Conservation (phyloP, 208 protist genomes). For the Trichomonas gallinae region DNA sequence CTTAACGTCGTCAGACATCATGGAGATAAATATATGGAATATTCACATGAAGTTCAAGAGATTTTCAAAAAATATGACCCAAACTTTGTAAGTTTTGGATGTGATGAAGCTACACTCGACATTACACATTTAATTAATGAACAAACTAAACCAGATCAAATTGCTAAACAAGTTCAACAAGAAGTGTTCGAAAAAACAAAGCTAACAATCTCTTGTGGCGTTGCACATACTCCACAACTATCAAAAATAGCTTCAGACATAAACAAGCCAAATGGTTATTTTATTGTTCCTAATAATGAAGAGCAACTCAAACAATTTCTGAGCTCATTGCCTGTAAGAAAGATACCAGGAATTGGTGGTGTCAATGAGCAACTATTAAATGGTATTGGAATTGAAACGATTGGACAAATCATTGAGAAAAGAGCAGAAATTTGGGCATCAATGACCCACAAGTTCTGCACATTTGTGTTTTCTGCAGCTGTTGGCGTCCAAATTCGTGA, state of each 20-base stretch:
- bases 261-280: slow-evolving; percentile 23
- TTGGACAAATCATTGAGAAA: background rate
- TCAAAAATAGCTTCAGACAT: slow-evolving; percentile 4
- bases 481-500: background rate
- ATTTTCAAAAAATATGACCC: background rate
- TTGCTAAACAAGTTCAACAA: background rate
- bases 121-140: background rate
- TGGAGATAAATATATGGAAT: background rate
- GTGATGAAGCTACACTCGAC: slow-evolving; percentile 9
- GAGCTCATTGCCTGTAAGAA: background rate
- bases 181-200: background rate
- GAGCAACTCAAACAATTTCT: background rate
- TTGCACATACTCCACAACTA: background rate
- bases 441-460: background rate
- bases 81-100: background rate
- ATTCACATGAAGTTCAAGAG: background rate
- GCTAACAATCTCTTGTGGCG: background rate
- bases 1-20: background rate
- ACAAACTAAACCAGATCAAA: background rate
- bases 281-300: background rate
- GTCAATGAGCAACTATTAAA: background rate
- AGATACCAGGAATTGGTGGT: slow-evolving; percentile 18
- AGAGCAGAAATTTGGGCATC: background rate
- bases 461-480: background rate
- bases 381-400: background rate